Conservation (phyloP, 2,329 filamentous ascomycete genomes). For the Aureobasidium zeae region DNA sequence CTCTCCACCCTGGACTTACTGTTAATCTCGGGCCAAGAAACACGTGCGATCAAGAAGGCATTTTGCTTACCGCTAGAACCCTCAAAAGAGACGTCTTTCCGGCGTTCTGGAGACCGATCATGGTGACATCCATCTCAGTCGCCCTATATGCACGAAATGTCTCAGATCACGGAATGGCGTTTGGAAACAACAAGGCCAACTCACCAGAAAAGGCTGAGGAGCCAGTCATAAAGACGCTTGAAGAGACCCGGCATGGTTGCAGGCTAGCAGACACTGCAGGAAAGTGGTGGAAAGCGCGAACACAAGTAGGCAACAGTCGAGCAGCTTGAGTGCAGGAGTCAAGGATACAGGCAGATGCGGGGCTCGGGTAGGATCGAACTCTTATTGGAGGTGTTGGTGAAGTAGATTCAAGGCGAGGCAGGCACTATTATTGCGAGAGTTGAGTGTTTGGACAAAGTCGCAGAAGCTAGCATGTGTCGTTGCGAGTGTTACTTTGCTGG, state of each 20-base stretch:
- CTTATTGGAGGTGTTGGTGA: slow-evolving; percentile 14
- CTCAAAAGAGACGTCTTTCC: slow-evolving; percentile 93
- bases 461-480: not conserved
- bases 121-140: slow-evolving; percentile 98
- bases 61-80: slow-evolving; percentile 94
- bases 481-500: not conserved
- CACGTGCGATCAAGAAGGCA: slow-evolving; percentile 35
- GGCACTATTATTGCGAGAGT: not conserved
- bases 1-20: slow-evolving; percentile 68
- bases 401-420: slow-evolving; percentile 12
- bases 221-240: slow-evolving; percentile 93
- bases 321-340: slow-evolving; percentile 4
- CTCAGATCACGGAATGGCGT: slow-evolving; percentile 41
- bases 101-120: slow-evolving; percentile 96
- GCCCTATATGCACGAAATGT: slow-evolving; percentile 53
- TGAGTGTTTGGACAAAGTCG: not conserved
- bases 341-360: slow-evolving; percentile 13
- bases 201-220: slow-evolving; percentile 95
- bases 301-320: slow-evolving; percentile 6
- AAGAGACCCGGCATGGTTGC: slow-evolving; percentile 78
- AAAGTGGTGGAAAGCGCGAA: slow-evolving; percentile 17
- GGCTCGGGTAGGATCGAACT: slow-evolving; percentile 11
- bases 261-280: slow-evolving; percentile 13
- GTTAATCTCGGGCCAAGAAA: slow-evolving; percentile 8
- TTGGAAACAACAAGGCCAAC: slow-evolving; percentile 27